A percentile compares a stretch with the other conserved stretches of the same genome.
phyloP scores from a whole-genome alignment of 2,329 filamentous ascomycete genomes.

The Daldinia sp. region DNA sequence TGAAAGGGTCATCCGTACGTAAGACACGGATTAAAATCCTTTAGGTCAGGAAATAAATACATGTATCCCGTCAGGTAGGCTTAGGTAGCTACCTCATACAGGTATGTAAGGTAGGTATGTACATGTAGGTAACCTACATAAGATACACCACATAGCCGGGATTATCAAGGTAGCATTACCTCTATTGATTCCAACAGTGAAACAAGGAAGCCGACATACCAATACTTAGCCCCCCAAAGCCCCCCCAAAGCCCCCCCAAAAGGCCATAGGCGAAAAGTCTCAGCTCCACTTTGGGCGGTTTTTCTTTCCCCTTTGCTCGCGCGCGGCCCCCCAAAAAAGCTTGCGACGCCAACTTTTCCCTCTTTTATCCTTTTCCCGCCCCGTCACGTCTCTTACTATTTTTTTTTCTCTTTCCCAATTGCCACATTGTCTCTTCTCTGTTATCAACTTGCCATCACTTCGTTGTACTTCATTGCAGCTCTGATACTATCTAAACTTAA shows the following conservation, averaged over 20 bases:
- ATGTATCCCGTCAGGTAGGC: no score
- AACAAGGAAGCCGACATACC: slow-evolving; percentile 42
- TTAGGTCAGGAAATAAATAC: no score
- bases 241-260: background rate
- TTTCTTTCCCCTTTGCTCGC: slow-evolving; percentile 27
- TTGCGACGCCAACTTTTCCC: slow-evolving; percentile 34
- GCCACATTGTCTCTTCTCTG: slow-evolving; percentile 13
- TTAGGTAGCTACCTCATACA: background rate
- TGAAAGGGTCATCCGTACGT: no score
- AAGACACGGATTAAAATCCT: no score
- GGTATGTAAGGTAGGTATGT: no score
- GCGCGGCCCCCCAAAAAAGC: slow-evolving; percentile 27
- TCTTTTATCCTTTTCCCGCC: slow-evolving; percentile 22
- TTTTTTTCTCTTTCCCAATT: slow-evolving; percentile 22
- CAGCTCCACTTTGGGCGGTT: slow-evolving; percentile 36
- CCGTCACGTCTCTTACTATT: slow-evolving; percentile 15
- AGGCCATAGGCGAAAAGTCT: slow-evolving; percentile 11
- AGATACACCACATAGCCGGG: background rate
- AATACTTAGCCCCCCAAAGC: background rate
- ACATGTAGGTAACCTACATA: background rate
- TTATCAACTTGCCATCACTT: slow-evolving; percentile 21
- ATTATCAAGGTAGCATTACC: background rate
- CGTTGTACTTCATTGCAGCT: slow-evolving; percentile 11
- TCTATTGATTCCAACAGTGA: slow-evolving; percentile 26
- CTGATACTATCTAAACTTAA: slow-evolving; percentile 26